A percentile compares a stretch with the other conserved stretches of the same genome.
Evolutionary conservation across 495 filamentous ascomycete species (phyloP).

Genomic region (Penicillium bialowiezense): DNA sequence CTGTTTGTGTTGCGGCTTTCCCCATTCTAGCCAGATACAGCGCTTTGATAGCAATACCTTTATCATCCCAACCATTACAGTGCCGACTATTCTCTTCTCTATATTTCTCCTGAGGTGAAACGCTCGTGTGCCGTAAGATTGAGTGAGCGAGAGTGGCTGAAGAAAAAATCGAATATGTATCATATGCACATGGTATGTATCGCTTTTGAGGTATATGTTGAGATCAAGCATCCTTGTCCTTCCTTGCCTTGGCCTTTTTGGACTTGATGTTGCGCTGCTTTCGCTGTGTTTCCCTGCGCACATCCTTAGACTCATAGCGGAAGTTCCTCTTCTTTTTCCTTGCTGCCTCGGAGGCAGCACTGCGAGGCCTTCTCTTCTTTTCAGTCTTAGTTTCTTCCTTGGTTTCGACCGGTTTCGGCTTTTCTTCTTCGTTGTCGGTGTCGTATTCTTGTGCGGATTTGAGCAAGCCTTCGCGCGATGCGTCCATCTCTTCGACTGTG

Average conservation of each 20-base stretch:
- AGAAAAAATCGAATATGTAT: background rate
- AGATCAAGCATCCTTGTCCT: constrained; percentile 1
- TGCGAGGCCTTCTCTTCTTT: constrained; percentile 46
- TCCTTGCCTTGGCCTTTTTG: constrained; percentile 45
- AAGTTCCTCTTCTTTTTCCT: constrained; percentile 89
- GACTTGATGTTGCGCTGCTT: constrained; percentile 66
- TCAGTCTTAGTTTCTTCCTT: constrained; percentile 25
- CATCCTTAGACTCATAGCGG: constrained; percentile 81
- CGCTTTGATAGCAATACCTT: constrained; percentile 17
- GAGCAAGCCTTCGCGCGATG: constrained; percentile 67
- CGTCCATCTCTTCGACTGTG: constrained; percentile 85
- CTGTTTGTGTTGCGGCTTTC: constrained; percentile 23
- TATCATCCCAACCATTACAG: constrained; percentile 18
- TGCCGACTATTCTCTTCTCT: constrained; percentile 9
- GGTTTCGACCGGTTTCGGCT: constrained; percentile 15
- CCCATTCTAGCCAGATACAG: constrained; percentile 23
- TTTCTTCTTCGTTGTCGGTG: constrained; percentile 40
- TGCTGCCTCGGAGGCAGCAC: constrained; percentile 49
- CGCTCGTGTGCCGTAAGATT: constrained; percentile 4
- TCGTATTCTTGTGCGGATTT: constrained; percentile 47
- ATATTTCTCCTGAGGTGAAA: background rate
- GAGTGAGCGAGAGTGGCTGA: background rate
- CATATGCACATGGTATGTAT: constrained; percentile 14
- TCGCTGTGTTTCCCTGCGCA: constrained; percentile 62
- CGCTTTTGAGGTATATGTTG: background rate